phyloP scores from a whole-genome alignment of 2,329 filamentous ascomycete genomes.

The Cordyceps pruinosa region DNA sequence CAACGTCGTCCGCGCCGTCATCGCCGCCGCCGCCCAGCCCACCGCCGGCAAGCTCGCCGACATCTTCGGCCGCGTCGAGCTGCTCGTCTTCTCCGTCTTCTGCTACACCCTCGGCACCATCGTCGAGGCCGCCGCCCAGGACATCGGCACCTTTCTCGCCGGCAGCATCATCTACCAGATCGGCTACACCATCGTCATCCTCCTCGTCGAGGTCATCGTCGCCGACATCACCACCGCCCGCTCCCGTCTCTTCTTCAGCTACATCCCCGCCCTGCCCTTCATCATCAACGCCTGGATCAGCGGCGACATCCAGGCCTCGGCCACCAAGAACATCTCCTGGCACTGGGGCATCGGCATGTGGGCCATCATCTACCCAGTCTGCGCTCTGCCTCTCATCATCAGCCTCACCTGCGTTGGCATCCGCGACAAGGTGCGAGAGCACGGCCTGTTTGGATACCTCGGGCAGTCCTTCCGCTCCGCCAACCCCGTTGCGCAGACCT shows the following conservation, averaged over 20 bases:
- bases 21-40: constrained; percentile 52
- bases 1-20: constrained; percentile 51
- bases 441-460: constrained; percentile 38
- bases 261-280: constrained; percentile 53
- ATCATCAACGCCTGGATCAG: constrained; percentile 60
- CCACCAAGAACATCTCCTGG: constrained; percentile 46
- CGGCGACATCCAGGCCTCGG: constrained; percentile 46
- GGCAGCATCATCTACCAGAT: constrained; percentile 56
- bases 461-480: constrained; percentile 26
- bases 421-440: constrained; percentile 39
- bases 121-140: constrained; percentile 44
- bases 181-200: constrained; percentile 54
- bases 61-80: constrained; percentile 56
- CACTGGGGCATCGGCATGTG: constrained; percentile 60
- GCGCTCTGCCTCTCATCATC: constrained; percentile 48
- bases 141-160: constrained; percentile 45
- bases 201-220: constrained; percentile 58
- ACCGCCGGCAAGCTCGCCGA: constrained; percentile 56
- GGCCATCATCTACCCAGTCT: constrained; percentile 54
- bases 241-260: constrained; percentile 57
- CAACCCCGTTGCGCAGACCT: constrained; percentile 14
- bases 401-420: constrained; percentile 43
- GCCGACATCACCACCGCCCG: constrained; percentile 58
- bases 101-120: constrained; percentile 55
- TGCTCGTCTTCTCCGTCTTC: constrained; percentile 48